Base-by-base conservation (phyloP, 2,329 filamentous ascomycete genomes). In the Claviceps sp. region DNA sequence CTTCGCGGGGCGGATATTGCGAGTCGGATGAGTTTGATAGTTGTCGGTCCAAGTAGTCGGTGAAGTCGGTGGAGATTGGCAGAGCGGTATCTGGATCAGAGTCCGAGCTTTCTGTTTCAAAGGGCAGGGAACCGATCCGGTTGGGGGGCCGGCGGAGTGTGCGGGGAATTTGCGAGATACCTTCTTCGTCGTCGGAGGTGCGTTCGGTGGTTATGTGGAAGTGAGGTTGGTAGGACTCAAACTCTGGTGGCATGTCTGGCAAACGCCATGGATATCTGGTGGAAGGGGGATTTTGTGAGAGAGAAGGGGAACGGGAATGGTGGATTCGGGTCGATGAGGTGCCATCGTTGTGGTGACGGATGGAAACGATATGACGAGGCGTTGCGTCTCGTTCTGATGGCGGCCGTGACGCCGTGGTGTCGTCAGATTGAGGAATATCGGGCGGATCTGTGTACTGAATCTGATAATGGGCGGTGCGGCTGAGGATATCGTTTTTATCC, bases 401-500 rank as follows among this genome's bases (percentile, higher is more conserved):
- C 60, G 56, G 1, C 52, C 55, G 42, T 13, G 49, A 38, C 11
- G 14, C 14, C 3, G 39, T 4, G 36, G n/a, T 40, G 37, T 47
- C 51, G 14, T 45, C 34, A 16, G 49, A 9, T 20, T 40, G 56
- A 20, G 17, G 13, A 14, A 54, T 57, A 13, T 26, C 17, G n/a
- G 54, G 40, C 13, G 53, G 54, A 9, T 59, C 57, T 22, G 71
- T 66, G 59, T 85, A 88, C 58, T 84, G 79, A 26, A 91, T 83
- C 57, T 87, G 80, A 63, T 91, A 91, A 54, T 82, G 77, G 6
- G 85, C 78, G 11, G 88, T 93, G 53, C 83, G 77, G 20, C 74
- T 78, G 44, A 93, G 69, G 1, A 93, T 71, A 54, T 93, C 83
- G 58, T 94, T 82, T 39, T 83, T 79, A 42, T 82, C 78, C 90